Evolutionary conservation across 2,329 filamentous ascomycete genomes (phyloP), one percentile per base, ranked within the genome.

Genomic region (Penicillium sp.): DNA sequence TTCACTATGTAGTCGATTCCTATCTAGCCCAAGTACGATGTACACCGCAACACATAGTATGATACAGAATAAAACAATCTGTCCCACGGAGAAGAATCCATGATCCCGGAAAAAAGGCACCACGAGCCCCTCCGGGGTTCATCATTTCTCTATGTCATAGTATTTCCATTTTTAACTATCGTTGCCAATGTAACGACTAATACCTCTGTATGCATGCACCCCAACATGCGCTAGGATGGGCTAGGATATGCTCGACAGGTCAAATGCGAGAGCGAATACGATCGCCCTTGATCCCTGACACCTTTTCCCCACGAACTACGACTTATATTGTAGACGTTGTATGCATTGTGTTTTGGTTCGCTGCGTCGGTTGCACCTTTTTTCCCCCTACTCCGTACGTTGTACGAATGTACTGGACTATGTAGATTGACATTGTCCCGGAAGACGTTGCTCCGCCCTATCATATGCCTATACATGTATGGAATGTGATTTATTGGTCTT

Each of bases 361-460:
- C 36, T 23, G 5, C 1, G 13, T 21, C 39, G 39, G 40, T 46
- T 45, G 31, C 50, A 36, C 41, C 16, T 31, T 13, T 31, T 31
- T 6, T 23, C 7, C 16, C 13, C 25, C 25, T 31, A 7, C 31
- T 45, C 27, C 25, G 21, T 27, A 45, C 16, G 29, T 44, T 44
- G 29, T 34, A 34, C 21, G 23, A 6, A n/a, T 23, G 11, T 9
- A 21, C 15, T 38, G 23, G 31, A 23, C 13, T 15, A 46, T 16
- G 25, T 29, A 39, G 34, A 48, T 53, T 41, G 15, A 25, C 19
- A 38, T n/a, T 50, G 8, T 21, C 13, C 21, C 46, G 53, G 53
- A 51, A 38, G 39, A 51, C 46, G 19, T 44, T 51, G 46, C 39
- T 51, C 53, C 53, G 39, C 36, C 31, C 46, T 50, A 55, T 55